Percentiles rank a stretch among this genome's conserved stretches.
Conservation (phyloP, 2,329 filamentous ascomycete species). For the Xylaria sp. region DNA sequence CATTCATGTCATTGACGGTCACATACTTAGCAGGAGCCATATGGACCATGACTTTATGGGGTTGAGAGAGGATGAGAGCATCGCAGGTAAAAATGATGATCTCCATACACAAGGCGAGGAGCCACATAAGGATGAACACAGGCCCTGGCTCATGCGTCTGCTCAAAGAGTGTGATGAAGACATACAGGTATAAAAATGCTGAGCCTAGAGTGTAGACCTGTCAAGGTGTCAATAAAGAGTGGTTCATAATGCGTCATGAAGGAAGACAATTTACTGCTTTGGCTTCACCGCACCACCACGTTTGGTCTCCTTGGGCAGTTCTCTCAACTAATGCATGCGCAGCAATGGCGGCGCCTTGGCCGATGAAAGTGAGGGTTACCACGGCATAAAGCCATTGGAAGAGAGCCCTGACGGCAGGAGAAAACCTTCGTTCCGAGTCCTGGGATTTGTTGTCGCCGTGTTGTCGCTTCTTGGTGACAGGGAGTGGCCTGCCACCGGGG, state of each 20-base stretch:
- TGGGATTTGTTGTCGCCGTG: conserved; percentile 59
- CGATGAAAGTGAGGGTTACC: conserved; percentile 80
- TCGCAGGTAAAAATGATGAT: conserved; percentile 76
- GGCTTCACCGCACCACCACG: conserved; percentile 50
- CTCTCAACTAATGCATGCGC: conserved; percentile 74
- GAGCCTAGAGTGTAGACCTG: conserved; percentile 88
- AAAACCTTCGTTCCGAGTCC: conserved; percentile 53
- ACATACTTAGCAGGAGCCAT: conserved; percentile 54
- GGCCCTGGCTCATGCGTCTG: conserved; percentile 82
- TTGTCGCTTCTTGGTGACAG: conserved; percentile 69
- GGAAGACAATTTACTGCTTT: conserved; percentile 47
- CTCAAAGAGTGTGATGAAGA: conserved; percentile 88
- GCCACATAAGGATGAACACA: conserved; percentile 85
- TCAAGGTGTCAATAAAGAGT: conserved; percentile 28
- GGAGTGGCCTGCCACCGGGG: conserved; percentile 90
- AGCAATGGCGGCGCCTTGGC: conserved; percentile 78
- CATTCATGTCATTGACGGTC: conserved; percentile 49
- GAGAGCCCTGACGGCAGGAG: conserved; percentile 58
- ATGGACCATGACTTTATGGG: conserved; percentile 72
- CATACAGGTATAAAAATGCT: conserved; percentile 86
- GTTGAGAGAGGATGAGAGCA: conserved; percentile 73
- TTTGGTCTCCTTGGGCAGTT: conserved; percentile 45
- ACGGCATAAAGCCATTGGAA: conserved; percentile 80
- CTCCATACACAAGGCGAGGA: conserved; percentile 77
- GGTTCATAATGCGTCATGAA: background rate